Evolutionary conservation across 441 rosid species (phyloP), one percentile per base, ranked within the genome.

Genomic region (Arabidopsis hybrid): DNA sequence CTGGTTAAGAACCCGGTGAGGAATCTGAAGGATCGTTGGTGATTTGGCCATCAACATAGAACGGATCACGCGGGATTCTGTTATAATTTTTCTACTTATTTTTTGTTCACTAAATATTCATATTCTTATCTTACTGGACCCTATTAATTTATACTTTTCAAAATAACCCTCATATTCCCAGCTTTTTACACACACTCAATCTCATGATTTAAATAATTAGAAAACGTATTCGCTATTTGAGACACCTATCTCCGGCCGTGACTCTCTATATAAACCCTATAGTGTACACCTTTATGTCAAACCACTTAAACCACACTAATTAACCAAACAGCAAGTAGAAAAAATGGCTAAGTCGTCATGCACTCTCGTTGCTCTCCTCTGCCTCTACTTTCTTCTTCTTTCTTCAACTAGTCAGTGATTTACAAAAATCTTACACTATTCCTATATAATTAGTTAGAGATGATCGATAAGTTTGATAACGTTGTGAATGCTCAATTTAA

Each of bases 261-360:
- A 57, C 64, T 68, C 64, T 68, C 63, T 68, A 69, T 69, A 57
- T 69, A 69, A 57, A 42, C 73, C 55, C 55, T 43, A 56, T 43
- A 68, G 55, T 14, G 12, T 31, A 55, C 16, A 53, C 51, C 72
- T 29, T 53, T 56, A 32, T 56, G 17, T 16, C 31, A 34, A 57
- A 56, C 73, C 45, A 43, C 35, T 16, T 16, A 6, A 6, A 32
- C 18, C 6, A 40, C 8, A 16, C 39, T 32, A 32, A 32, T 56
- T 7, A 56, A 32, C 1, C 7, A 32, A 14, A 43, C 2, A 67
- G 10, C 39, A 14, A 47, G 35, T 56, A 43, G 36, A 12, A 32
- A 32, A 13, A 55, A 31, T 68, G 73, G 57, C 73, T 5, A 69
- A 46, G 73, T 46, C 73, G 73, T 46, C 73, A 47, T 58, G 57